phyloP scores from a whole-genome alignment of 2,329 filamentous ascomycete genomes.

The Triangularia setosa region DNA sequence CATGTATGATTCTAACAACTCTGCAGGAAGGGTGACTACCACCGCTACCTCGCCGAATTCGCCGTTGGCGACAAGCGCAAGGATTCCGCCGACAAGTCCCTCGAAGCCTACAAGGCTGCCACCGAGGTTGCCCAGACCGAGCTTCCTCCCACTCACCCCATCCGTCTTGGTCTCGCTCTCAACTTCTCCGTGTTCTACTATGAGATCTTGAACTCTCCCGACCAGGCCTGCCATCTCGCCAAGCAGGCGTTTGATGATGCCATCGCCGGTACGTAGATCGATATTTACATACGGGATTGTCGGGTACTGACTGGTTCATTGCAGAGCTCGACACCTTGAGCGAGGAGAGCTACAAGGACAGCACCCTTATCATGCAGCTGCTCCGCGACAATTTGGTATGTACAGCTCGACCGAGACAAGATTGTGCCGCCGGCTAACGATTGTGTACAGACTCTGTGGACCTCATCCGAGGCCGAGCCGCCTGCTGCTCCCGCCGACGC shows the following conservation, averaged over 20 bases:
- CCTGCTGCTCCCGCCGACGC: slow-evolving; percentile 55
- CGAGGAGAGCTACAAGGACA: slow-evolving; percentile 99
- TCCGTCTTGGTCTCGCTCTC: slow-evolving; percentile 92
- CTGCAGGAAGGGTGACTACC: slow-evolving; percentile 90
- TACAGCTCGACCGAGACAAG: background rate
- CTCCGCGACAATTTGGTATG: slow-evolving; percentile 91
- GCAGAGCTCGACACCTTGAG: slow-evolving; percentile 91
- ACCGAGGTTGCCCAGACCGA: slow-evolving; percentile 98
- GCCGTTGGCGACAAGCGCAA: slow-evolving; percentile 90
- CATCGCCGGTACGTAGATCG: slow-evolving; percentile 63
- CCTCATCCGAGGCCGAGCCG: slow-evolving; percentile 94
- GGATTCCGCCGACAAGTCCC: slow-evolving; percentile 78
- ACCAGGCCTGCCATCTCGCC: slow-evolving; percentile 95
- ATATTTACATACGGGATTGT: background rate
- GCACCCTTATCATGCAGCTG: slow-evolving; percentile 97
- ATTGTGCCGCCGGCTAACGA: slow-evolving; percentile 28
- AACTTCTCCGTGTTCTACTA: slow-evolving; percentile 99
- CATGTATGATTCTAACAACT: slow-evolving; percentile 10
- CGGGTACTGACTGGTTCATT: slow-evolving; percentile 25
- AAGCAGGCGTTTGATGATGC: slow-evolving; percentile 99
- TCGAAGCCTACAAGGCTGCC: slow-evolving; percentile 98
- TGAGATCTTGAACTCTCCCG: slow-evolving; percentile 97
- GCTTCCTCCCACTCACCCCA: slow-evolving; percentile 94
- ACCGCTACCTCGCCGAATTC: slow-evolving; percentile 93
- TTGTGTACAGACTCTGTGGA: slow-evolving; percentile 82